A percentile compares a stretch with the other conserved stretches of the same genome.
These are phyloP conservation scores for Lathyrus aphaca DNA, from an alignment of 306 rosid species.

Conservation along the genomic window DNA sequence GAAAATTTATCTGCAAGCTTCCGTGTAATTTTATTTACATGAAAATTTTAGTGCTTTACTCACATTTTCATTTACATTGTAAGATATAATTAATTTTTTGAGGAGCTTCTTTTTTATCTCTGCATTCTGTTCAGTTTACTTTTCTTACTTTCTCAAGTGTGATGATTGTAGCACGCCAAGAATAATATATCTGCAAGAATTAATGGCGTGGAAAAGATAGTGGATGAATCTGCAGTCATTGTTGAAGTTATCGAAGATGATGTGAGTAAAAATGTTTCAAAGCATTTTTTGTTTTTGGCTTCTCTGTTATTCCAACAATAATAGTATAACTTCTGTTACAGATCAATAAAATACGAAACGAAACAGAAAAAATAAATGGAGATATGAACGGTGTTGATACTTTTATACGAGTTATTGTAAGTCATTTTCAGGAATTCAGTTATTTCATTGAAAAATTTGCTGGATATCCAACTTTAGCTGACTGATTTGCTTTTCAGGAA, in stretches of 20 bases:
- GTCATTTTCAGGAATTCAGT: slow-evolving; percentile 23
- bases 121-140: slow-evolving; percentile 26
- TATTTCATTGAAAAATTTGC: slow-evolving; percentile 11
- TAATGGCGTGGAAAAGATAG: slow-evolving; percentile 54
- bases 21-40: slow-evolving; percentile 16
- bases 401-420: slow-evolving; percentile 70
- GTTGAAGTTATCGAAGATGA: slow-evolving; percentile 54
- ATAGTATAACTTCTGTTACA: slow-evolving; percentile 40
- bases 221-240: slow-evolving; percentile 61
- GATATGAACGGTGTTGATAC: slow-evolving; percentile 55
- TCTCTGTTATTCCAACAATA: slow-evolving; percentile 18
- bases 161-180: slow-evolving; percentile 65
- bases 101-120: slow-evolving; percentile 7
- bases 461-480: slow-evolving; percentile 31
- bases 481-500: slow-evolving; percentile 59
- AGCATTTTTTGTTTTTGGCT: slow-evolving; percentile 19
- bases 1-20: slow-evolving; percentile 29
- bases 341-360: slow-evolving; percentile 59
- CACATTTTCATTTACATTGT: slow-evolving; percentile 23
- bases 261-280: slow-evolving; percentile 48
- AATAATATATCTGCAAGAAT: slow-evolving; percentile 65
- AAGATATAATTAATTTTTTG: slow-evolving; percentile 17
- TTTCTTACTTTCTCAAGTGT: slow-evolving; percentile 25
- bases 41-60: slow-evolving; percentile 12
- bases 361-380: slow-evolving; percentile 48